Conservation (phyloP, 2,329 filamentous ascomycete genomes). For the Fusarium fujikuroi region DNA sequence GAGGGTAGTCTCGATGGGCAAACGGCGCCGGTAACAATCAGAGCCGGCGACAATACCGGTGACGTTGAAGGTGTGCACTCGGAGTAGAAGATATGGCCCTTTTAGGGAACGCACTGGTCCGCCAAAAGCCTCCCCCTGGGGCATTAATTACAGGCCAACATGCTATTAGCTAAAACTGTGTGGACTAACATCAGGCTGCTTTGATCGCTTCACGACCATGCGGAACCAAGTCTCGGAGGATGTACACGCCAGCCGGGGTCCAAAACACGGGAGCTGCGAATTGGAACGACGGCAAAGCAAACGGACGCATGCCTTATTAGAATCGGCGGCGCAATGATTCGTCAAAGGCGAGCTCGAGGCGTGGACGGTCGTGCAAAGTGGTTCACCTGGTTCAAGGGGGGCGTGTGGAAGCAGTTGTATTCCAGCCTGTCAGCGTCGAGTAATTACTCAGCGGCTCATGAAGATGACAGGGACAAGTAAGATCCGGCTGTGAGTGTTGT, state of each 20-base stretch:
- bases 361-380: slow-evolving; percentile 32
- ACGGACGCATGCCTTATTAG: slow-evolving; percentile 34
- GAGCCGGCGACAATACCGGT: slow-evolving; percentile 12
- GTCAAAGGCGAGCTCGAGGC: slow-evolving; percentile 23
- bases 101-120: slow-evolving; percentile 40
- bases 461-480: slow-evolving; percentile 35
- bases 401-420: slow-evolving; percentile 38
- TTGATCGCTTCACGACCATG: slow-evolving; percentile 37
- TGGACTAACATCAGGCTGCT: slow-evolving; percentile 45
- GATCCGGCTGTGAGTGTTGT: slow-evolving; percentile 21
- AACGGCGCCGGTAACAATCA: slow-evolving; percentile 16
- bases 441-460: slow-evolving; percentile 50
- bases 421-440: slow-evolving; percentile 49
- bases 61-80: slow-evolving; percentile 20
- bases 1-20: slow-evolving; percentile 25
- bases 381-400: slow-evolving; percentile 36
- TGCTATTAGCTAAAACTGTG: slow-evolving; percentile 42
- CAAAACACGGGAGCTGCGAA: slow-evolving; percentile 37
- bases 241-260: slow-evolving; percentile 28
- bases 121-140: slow-evolving; percentile 39
- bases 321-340: slow-evolving; percentile 42
- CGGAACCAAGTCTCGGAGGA: slow-evolving; percentile 37
- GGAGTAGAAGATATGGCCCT: slow-evolving; percentile 38
- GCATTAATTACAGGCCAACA: slow-evolving; percentile 36
- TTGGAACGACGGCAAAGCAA: slow-evolving; percentile 38